phyloP scores from a whole-genome alignment of 768 basidiomycete genomes.

The Phylloporus arenicola region DNA sequence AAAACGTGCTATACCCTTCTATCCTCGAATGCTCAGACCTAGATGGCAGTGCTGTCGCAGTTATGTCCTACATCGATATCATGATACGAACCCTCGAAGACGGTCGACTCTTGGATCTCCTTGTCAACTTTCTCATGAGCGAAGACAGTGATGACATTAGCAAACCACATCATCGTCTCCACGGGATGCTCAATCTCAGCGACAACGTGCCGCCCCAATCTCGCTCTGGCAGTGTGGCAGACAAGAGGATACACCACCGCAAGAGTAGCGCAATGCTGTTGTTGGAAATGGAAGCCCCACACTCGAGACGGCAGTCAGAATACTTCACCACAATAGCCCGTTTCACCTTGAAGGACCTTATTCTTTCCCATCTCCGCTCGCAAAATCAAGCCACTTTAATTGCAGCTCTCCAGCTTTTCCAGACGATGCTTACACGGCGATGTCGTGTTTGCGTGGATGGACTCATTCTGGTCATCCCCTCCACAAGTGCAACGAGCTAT shows the following conservation, averaged over 20 bases:
- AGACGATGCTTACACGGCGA: slow-evolving; percentile 67
- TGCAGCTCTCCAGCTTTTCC: slow-evolving; percentile 76
- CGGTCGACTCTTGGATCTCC: slow-evolving; percentile 60
- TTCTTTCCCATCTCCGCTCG: slow-evolving; percentile 74
- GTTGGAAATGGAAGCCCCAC: slow-evolving; percentile 79
- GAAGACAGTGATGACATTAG: slow-evolving; percentile 74
- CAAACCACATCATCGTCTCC: slow-evolving; percentile 38
- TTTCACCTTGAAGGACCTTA: slow-evolving; percentile 87
- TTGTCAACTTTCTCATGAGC: slow-evolving; percentile 76
- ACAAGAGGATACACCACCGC: slow-evolving; percentile 50
- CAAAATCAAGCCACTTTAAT: slow-evolving; percentile 58
- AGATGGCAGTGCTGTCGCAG: slow-evolving; percentile 95
- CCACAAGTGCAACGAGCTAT: slow-evolving; percentile 69
- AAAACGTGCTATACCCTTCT: slow-evolving; percentile 90
- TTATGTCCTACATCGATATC: slow-evolving; percentile 91
- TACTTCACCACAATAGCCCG: slow-evolving; percentile 86
- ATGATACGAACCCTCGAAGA: slow-evolving; percentile 72
- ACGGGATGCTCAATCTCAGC: slow-evolving; percentile 40
- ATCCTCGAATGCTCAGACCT: slow-evolving; percentile 87
- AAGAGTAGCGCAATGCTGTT: slow-evolving; percentile 90
- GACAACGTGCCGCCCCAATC: slow-evolving; percentile 31
- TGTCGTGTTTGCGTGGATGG: slow-evolving; percentile 59
- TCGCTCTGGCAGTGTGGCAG: slow-evolving; percentile 24
- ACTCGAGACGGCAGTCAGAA: slow-evolving; percentile 61
- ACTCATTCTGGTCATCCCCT: slow-evolving; percentile 66